Percentiles rank a stretch among this genome's conserved stretches.
Conservation (phyloP, 2,329 filamentous ascomycete species). For the Apiospora aurea region DNA sequence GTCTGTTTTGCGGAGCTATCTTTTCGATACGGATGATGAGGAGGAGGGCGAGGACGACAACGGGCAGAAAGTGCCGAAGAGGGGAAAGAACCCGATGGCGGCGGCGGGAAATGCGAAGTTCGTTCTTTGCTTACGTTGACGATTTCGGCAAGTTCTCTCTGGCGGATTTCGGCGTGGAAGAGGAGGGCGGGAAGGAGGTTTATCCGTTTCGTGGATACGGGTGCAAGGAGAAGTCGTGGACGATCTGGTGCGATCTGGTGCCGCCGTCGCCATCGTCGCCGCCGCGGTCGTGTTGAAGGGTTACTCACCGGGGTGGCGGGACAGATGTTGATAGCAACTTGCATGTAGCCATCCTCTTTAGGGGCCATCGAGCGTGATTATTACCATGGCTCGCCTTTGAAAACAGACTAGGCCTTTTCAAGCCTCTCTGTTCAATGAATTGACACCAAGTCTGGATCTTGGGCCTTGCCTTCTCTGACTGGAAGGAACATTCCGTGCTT, state of each 20-base stretch:
- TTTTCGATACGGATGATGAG: neutral
- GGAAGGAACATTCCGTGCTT: neutral
- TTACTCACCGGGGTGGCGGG: neutral
- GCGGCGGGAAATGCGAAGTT: neutral
- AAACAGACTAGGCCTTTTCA: no score
- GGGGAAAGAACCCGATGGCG: neutral
- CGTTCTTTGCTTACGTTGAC: neutral
- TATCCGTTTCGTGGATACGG: neutral
- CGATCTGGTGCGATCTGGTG: neutral
- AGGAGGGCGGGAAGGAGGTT: neutral
- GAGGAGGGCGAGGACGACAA: no score
- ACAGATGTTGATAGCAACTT: neutral
- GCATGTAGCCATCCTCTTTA: neutral
- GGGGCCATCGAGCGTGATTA: no score
- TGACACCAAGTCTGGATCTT: no score
- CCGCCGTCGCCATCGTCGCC: neutral
- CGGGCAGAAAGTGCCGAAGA: neutral
- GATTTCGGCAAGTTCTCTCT: neutral
- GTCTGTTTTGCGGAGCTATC: neutral
- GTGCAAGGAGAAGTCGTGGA: neutral
- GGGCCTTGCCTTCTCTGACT: no score
- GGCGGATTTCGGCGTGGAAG: neutral
- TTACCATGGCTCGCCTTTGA: no score
- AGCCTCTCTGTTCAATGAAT: no score
- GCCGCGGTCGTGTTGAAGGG: neutral